A percentile compares a stretch with the other conserved stretches of the same genome.
Evolutionary conservation across 805 yeast genomes (phyloP).

Genomic region (Scheffersomyces amazonensis): DNA sequence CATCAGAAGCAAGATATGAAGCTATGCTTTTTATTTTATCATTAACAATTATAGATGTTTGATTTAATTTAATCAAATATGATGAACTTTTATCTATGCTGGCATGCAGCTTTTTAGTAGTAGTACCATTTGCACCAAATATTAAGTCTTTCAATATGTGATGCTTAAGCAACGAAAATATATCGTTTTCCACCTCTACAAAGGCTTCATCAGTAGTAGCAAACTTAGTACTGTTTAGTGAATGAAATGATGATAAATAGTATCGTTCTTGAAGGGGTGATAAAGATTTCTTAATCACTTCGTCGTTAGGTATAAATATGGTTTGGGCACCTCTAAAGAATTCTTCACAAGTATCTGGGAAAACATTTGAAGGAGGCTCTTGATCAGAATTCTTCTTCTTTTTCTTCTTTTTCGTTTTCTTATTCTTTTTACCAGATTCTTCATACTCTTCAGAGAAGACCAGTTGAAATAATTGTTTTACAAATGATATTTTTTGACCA

Average conservation of each 20-base stretch:
- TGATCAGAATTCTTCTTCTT: not conserved
- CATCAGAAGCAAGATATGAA: conserved; percentile 26
- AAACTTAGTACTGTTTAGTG: conserved; percentile 12
- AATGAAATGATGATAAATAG: conserved; percentile 23
- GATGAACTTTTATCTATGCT: conserved; percentile 1
- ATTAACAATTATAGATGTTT: conserved; percentile 16
- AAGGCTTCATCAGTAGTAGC: conserved; percentile 28
- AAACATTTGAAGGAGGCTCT: not conserved
- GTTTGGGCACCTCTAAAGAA: conserved; percentile 25
- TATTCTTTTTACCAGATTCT: not conserved
- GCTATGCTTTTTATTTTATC: conserved; percentile 12
- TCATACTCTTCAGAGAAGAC: conserved; percentile 12
- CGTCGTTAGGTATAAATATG: conserved; percentile 34
- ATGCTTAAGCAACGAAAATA: conserved; percentile 20
- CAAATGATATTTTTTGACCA: conserved; percentile 21
- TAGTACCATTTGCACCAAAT: conserved; percentile 29
- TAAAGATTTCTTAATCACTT: conserved; percentile 19
- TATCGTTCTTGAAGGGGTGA: conserved; percentile 24
- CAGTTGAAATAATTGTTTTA: conserved; percentile 27
- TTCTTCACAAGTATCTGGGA: conserved; percentile 23
- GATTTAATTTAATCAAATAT: conserved; percentile 1
- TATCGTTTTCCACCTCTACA: conserved; percentile 27
- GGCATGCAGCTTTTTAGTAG: not conserved
- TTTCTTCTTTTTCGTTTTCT: conserved; percentile 7
- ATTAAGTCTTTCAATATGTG: conserved; percentile 24